A percentile compares a stretch with the other conserved stretches of the same genome.
Evolutionary conservation across 805 yeast species (phyloP).

Genomic region (Sugiyamaella marilandica): DNA sequence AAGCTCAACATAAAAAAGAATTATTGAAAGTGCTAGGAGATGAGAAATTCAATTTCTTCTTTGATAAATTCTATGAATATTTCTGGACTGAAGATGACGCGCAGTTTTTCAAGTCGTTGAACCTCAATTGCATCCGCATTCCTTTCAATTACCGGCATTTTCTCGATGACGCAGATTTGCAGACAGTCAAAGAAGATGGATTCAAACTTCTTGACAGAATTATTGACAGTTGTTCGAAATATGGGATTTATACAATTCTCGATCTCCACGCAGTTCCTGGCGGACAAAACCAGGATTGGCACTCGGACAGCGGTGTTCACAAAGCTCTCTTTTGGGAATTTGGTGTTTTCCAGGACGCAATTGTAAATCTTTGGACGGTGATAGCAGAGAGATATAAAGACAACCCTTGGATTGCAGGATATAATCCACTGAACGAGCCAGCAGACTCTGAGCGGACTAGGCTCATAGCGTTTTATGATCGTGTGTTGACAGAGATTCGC

Average conservation of each 20-base stretch:
- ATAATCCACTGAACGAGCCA: constrained; percentile 52
- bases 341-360: constrained; percentile 44
- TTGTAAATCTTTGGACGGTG: constrained; percentile 42
- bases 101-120: constrained; percentile 39
- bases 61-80: constrained; percentile 48
- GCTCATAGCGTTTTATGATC: constrained; percentile 37
- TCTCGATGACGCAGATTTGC: constrained; percentile 42
- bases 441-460: constrained; percentile 41
- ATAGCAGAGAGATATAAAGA: constrained; percentile 44
- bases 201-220: constrained; percentile 42
- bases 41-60: constrained; percentile 45
- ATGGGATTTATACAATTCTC: constrained; percentile 45
- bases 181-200: constrained; percentile 40
- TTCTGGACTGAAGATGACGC: constrained; percentile 51
- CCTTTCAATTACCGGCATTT: constrained; percentile 51
- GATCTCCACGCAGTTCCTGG: constrained; percentile 50
- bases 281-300: constrained; percentile 55
- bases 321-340: constrained; percentile 47
- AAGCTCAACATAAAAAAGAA: constrained; percentile 44
- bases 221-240: constrained; percentile 41
- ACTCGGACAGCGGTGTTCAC: constrained; percentile 44
- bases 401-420: constrained; percentile 48
- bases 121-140: constrained; percentile 45
- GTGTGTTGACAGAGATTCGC: constrained; percentile 39
- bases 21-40: constrained; percentile 39